These are phyloP conservation scores for Cercis canadensis DNA, from an alignment of 306 rosid genomes.

Conservation along the genomic window DNA sequence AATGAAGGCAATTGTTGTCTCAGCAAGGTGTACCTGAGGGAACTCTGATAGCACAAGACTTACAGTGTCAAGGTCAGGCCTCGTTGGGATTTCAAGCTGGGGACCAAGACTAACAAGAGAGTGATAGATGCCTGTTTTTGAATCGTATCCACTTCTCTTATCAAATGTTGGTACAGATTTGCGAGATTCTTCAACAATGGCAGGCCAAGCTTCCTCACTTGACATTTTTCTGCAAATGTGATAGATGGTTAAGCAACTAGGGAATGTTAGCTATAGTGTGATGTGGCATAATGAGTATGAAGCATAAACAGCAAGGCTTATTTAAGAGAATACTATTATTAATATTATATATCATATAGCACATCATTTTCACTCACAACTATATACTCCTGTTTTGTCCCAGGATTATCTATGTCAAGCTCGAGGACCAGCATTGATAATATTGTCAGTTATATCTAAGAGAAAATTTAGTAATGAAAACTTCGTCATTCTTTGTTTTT, in stretches of 20 bases:
- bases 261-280: constrained; percentile 4
- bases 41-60: constrained; percentile 74
- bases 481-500: neutral
- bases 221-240: constrained; percentile 46
- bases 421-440: constrained; percentile 47
- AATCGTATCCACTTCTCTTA: constrained; percentile 55
- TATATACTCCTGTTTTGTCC: neutral
- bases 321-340: too few species aligned
- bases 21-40: constrained; percentile 55
- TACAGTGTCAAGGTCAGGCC: constrained; percentile 59
- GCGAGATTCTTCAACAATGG: constrained; percentile 37
- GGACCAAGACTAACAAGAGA: constrained; percentile 47
- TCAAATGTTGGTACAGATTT: constrained; percentile 17
- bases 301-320: constrained; percentile 3
- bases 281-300: constrained; percentile 24
- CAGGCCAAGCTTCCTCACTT: constrained; percentile 48
- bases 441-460: constrained; percentile 25
- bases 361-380: too few species aligned
- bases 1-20: constrained; percentile 64
- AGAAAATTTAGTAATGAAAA: constrained; percentile 7
- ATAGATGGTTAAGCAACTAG: neutral
- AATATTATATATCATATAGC: too few species aligned
- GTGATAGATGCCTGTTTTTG: constrained; percentile 65
- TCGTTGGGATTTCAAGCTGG: constrained; percentile 52
- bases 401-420: constrained; percentile 28